Evolutionary conservation across 2,329 filamentous ascomycete genomes (phyloP), one percentile per base, ranked within the genome.

Genomic region (Pyrenophora tritici-repentis): DNA sequence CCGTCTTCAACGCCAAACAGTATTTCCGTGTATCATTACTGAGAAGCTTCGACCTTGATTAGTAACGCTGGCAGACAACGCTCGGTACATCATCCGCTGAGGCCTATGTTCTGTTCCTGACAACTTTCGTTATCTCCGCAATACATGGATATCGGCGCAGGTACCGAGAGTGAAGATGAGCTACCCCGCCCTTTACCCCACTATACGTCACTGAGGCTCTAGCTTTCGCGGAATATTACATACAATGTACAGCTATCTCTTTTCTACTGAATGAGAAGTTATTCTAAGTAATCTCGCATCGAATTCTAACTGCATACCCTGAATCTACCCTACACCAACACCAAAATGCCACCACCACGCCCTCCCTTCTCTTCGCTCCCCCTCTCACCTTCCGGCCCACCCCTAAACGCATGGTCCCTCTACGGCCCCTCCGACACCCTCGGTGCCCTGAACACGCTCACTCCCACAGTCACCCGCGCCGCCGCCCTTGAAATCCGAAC

Each of bases 371-470:
- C 78, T 6, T 68, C 75, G 3, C 76, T 84, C 0, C 81, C 81
- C 0, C 73, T 84, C 1, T 74, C 76, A 48, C 77, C 78, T 39
- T 66, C 74, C 48, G 80, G 80, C 0, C 80, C 81, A 6, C 73
- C 68, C 2, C 78, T 79, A 6, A 84, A 84, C 49, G 79, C 82
- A 5, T 85, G 82, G 82, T 81, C 81, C 1, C 75, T 82, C 4
- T 83, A 81, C 54, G 81, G 81, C 2, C 61, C 72, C 4, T 49
- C 72, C 2, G 82, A 84, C 51, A 71, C 83, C 56, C 72, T 82
- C 9, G 82, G 82, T 18, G 81, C 79, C 59, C 72, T 85, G 1
- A 84, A 84, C 62, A 73, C 82, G 2, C 73, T 84, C 46, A 84
- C 81, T 0, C 75, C 78, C 0, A 64, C 72, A n/a, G 73, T 71